phyloP scores from a whole-genome alignment of 192 early-diverging fungal genomes.

The Dissophora globulifera region DNA sequence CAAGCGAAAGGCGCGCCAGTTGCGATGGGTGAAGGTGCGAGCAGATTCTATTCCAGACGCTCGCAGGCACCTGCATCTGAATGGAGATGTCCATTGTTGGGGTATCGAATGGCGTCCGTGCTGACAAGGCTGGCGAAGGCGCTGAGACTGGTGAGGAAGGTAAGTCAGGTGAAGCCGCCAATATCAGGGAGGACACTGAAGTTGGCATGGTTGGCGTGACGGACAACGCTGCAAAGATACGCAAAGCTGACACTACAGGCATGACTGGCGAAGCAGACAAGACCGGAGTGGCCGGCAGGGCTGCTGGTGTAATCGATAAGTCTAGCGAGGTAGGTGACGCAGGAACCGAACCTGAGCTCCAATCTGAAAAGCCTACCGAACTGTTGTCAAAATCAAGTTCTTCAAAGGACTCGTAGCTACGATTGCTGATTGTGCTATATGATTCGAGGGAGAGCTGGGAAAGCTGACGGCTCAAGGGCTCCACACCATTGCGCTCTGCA shows the following conservation, averaged over 20 bases:
- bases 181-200: neutral
- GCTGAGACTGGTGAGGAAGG: neutral
- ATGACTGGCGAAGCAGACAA: too few species aligned
- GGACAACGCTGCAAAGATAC: too few species aligned
- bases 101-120: neutral
- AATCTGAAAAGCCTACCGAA: neutral
- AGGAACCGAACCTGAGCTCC: neutral
- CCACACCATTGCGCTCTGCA: too few species aligned
- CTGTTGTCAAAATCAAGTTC: neutral
- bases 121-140: neutral
- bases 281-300: too few species aligned
- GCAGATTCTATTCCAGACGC: slow-evolving; percentile 3
- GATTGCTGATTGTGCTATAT: too few species aligned
- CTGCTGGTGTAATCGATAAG: too few species aligned
- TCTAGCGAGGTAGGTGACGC: too few species aligned
- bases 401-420: neutral
- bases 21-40: slow-evolving; percentile 16
- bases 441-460: too few species aligned
- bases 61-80: neutral
- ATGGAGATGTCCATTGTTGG: too few species aligned
- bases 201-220: neutral
- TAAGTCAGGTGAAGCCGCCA: too few species aligned
- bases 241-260: too few species aligned
- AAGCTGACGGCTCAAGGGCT: too few species aligned
- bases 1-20: slow-evolving; percentile 1